Conservation (phyloP, 192 early-diverging fungal genomes). For the Coemansia erecta region DNA sequence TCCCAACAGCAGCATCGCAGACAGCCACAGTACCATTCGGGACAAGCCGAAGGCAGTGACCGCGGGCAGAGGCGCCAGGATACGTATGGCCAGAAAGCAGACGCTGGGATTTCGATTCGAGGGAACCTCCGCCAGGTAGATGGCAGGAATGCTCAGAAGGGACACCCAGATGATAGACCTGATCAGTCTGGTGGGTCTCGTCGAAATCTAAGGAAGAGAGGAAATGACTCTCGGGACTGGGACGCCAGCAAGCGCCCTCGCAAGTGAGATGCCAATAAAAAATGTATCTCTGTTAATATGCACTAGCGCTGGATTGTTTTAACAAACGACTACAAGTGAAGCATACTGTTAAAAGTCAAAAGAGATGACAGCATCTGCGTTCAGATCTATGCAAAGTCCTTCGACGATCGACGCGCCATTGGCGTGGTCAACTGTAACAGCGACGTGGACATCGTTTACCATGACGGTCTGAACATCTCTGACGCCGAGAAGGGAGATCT, state of each 20-base stretch:
- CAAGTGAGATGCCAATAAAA: background rate
- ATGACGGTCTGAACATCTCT: background rate
- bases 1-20: slow-evolving; percentile 18
- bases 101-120: too few relatives aligned
- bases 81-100: slow-evolving; percentile 3
- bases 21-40: background rate
- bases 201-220: slow-evolving; percentile 8
- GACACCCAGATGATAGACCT: too few relatives aligned
- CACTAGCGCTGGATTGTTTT: background rate
- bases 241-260: slow-evolving; percentile 30
- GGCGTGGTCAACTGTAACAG: background rate
- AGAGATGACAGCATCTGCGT: background rate
- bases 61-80: slow-evolving; percentile 11
- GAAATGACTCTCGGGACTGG: slow-evolving; percentile 19
- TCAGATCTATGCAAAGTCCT: background rate
- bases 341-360: background rate
- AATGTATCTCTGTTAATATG: background rate
- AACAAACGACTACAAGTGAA: background rate
- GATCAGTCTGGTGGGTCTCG: slow-evolving; percentile 10
- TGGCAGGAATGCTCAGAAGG: too few relatives aligned
- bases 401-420: background rate
- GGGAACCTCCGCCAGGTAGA: too few relatives aligned
- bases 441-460: background rate
- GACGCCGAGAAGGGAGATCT: background rate
- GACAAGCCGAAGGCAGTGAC: slow-evolving; percentile 7